Evolutionary conservation across 1,284 basidiomycete genomes (phyloP).

Genomic region (Leccinum pallidistipes): DNA sequence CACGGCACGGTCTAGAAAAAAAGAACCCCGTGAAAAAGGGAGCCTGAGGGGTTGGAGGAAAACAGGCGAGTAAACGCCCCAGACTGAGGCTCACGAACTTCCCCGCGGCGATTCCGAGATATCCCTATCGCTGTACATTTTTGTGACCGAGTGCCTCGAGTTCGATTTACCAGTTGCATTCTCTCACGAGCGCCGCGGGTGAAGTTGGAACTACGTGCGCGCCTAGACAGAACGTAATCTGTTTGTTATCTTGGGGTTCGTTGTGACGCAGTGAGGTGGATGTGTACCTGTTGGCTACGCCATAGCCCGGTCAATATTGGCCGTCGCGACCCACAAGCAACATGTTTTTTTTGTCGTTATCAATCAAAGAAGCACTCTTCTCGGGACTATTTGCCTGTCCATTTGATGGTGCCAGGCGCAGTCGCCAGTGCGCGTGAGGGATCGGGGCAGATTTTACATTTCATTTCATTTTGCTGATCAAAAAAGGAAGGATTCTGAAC

Average conservation of each 20-base stretch:
- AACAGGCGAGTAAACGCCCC: not conserved
- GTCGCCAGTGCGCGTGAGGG: not conserved
- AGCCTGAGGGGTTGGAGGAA: not conserved
- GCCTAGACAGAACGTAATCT: not conserved
- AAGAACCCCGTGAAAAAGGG: not conserved
- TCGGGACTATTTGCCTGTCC: not conserved
- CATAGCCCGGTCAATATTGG: not conserved
- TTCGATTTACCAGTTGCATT: not conserved
- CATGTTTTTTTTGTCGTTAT: not conserved
- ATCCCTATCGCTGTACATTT: not conserved
- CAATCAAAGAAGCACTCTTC: not conserved
- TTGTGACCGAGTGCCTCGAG: not conserved
- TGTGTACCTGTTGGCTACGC: not conserved
- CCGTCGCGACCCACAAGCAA: constrained; percentile 1
- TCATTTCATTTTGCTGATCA: not conserved
- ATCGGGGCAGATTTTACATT: not conserved
- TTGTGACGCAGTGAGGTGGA: not conserved
- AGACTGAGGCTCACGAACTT: not conserved
- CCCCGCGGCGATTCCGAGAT: constrained; percentile 3
- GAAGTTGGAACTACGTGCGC: not conserved
- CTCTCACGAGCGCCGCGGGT: not conserved
- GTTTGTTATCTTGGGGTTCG: not conserved
- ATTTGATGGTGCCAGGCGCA: not conserved
- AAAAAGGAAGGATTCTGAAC: not conserved
- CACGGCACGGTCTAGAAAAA: not conserved